Evolutionary conservation across 306 rosid species (phyloP), one percentile per base, ranked within the genome.

Genomic region (Lathyrus oleraceus): DNA sequence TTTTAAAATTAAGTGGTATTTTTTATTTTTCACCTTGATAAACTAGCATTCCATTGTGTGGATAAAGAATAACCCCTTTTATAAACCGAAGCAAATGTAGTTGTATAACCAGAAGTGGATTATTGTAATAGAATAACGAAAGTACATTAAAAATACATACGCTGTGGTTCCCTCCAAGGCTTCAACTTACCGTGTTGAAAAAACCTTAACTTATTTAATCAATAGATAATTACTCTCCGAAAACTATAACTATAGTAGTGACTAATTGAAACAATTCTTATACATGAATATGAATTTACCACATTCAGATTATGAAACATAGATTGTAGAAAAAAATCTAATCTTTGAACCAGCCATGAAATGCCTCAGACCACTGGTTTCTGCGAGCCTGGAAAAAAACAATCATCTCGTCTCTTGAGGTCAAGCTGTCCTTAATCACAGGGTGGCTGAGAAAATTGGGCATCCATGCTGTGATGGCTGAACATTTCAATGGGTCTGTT

Each of bases 331-430:
- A 16, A 56, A 27, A 5, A 3, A 20, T 27, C 72, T 56, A 78
- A 71, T 15, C 27, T 32, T 72, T 38, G 70, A 74, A 67, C 51
- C 65, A n/a, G 57, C 58, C 76, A 40, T 45, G 21, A 40, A 21
- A 27, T 42, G 19, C 1, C 15, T 30, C 27, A 56, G 81, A 62
- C 20, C 64, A 17, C 8, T 10, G 36, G 58, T 71, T 3, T 65
- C 32, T 80, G 61, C 70, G 74, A 59, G 20, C 5, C 2, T 65
- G 66, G 70, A 27, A 81, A 61, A 81, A 86, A 79, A 4, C 65
- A 64, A 79, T 27, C 81, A 76, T 63, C 47, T 76, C 17, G 42
- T 86, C 77, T 58, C 81, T 69, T 10, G 76, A 86, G 66, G 90
- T 86, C 51, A 86, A 62, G 45, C 8, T 61, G 49, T 81, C 76